phyloP scores from a whole-genome alignment of 768 basidiomycete genomes.

The Mrakia frigida region DNA sequence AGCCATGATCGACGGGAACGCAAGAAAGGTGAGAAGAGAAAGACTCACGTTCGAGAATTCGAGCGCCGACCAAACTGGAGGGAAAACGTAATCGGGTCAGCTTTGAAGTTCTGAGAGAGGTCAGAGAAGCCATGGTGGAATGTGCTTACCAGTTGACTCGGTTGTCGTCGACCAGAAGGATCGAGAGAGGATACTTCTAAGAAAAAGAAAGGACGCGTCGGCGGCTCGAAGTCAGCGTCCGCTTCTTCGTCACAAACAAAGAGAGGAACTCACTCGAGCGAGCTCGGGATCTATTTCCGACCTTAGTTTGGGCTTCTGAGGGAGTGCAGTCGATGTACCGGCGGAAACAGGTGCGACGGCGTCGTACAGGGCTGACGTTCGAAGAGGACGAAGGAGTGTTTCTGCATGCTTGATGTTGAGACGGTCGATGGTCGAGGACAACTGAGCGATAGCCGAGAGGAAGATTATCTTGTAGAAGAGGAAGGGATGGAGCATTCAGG shows the following conservation, averaged over 20 bases:
- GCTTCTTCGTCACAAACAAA: neutral
- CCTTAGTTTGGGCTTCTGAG: neutral
- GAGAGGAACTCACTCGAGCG: neutral
- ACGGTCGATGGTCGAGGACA: neutral
- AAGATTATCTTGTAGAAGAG: conserved; percentile 10
- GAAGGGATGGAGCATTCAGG: neutral
- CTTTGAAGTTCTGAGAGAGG: neutral
- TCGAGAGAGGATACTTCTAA: conserved; percentile 11
- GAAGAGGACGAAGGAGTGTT: neutral
- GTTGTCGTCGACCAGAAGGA: conserved; percentile 28
- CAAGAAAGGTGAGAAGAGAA: neutral
- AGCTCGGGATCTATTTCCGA: conserved; percentile 17
- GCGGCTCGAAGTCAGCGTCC: neutral
- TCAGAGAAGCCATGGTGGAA: too few species aligned
- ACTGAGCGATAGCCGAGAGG: neutral
- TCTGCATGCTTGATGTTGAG: neutral
- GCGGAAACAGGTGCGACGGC: neutral
- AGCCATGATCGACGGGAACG: neutral
- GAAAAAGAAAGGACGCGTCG: neutral
- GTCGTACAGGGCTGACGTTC: neutral
- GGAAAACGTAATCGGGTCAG: neutral
- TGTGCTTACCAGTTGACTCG: conserved; percentile 13
- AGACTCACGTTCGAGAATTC: conserved; percentile 15
- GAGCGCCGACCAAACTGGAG: conserved; percentile 9
- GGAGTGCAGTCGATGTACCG: too few species aligned